Evolutionary conservation across 1,284 basidiomycete genomes (phyloP).

Genomic region (Apiotrichum brassicae): DNA sequence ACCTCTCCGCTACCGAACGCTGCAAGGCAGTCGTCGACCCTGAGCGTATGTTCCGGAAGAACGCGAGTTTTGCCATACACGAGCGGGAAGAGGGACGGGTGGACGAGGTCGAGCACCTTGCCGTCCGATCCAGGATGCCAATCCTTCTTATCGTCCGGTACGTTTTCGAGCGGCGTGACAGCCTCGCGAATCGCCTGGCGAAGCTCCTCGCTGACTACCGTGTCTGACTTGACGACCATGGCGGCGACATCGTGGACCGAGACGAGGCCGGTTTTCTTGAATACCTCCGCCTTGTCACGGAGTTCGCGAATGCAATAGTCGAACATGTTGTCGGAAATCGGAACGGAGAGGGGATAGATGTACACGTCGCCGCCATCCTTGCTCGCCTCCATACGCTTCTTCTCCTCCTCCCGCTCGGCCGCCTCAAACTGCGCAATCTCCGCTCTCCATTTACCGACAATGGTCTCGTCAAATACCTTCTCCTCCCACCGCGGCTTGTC

Average conservation of each 20-base stretch:
- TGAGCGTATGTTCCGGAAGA: not conserved
- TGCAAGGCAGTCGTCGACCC: not conserved
- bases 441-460: constrained; percentile 11
- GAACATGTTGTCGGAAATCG: constrained; percentile 1
- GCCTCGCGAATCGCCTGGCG: not conserved
- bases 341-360: not conserved
- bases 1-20: not conserved
- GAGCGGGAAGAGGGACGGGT: constrained; percentile 4
- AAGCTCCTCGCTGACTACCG: not conserved
- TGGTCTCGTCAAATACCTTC: constrained; percentile 9
- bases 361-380: not conserved
- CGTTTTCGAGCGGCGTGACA: not conserved
- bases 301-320: constrained; percentile 1
- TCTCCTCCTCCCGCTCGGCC: no score
- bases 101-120: constrained; percentile 3
- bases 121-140: not conserved
- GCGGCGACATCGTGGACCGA: not conserved
- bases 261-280: not conserved
- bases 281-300: constrained; percentile 1
- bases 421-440: constrained; percentile 1
- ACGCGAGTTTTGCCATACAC: constrained; percentile 5
- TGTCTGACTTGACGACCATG: constrained; percentile 1
- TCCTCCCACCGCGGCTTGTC: constrained; percentile 11
- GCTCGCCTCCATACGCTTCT: not conserved
- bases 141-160: not conserved